Evolutionary conservation across 2,329 filamentous ascomycete genomes (phyloP).

Genomic region (Alternaria angustiovoidea): DNA sequence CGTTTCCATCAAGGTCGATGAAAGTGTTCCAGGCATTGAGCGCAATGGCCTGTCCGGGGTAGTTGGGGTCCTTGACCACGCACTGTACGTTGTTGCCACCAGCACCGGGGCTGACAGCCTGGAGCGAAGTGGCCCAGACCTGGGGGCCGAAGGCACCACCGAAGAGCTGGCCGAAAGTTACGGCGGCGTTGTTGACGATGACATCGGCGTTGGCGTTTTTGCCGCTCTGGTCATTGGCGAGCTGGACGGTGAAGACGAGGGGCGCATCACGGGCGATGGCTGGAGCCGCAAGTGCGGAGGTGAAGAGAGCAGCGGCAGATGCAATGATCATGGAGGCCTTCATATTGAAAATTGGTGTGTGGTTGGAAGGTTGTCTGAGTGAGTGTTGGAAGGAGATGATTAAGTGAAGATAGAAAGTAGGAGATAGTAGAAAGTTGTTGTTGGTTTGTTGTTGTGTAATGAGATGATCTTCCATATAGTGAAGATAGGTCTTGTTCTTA

Average conservation of each 20-base stretch:
- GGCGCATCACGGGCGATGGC: background rate
- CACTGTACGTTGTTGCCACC: slow-evolving; percentile 9
- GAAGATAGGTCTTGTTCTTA: background rate
- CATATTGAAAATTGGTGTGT: slow-evolving; percentile 9
- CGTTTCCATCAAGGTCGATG: slow-evolving; percentile 20
- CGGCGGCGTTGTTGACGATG: background rate
- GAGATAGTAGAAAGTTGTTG: slow-evolving; percentile 7
- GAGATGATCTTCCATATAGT: background rate
- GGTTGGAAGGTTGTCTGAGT: background rate
- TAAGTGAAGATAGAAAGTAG: background rate
- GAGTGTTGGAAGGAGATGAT: background rate
- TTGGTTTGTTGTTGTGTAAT: slow-evolving; percentile 10
- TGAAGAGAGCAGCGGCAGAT: slow-evolving; percentile 2
- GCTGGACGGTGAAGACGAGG: slow-evolving; percentile 7
- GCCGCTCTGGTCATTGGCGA: slow-evolving; percentile 8
- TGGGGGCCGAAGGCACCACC: slow-evolving; percentile 1
- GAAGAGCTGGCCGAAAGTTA: slow-evolving; percentile 11
- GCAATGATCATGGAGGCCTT: slow-evolving; percentile 11
- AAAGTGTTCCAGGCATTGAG: slow-evolving; percentile 24
- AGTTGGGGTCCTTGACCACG: slow-evolving; percentile 3
- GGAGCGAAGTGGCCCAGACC: slow-evolving; percentile 10
- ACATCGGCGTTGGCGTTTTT: slow-evolving; percentile 11
- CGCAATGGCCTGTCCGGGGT: background rate
- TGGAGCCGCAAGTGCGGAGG: slow-evolving; percentile 11
- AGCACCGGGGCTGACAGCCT: slow-evolving; percentile 12